Percentiles rank a stretch among this genome's conserved stretches.
Conservation (phyloP, 768 basidiomycete genomes). For the Favolaschia claudopus region DNA sequence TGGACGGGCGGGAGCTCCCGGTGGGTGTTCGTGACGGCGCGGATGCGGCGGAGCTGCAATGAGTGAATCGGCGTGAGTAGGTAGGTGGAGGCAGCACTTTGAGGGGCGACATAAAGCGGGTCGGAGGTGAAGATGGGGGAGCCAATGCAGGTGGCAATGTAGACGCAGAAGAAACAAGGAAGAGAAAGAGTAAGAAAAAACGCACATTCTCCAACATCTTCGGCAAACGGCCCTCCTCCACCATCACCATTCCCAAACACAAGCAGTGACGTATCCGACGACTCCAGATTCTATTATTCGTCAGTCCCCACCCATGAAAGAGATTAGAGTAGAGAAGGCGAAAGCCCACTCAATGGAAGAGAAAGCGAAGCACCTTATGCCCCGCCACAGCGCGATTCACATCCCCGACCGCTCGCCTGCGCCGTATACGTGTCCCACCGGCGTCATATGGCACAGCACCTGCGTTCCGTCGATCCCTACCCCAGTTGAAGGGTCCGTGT, state of each 20-base stretch:
- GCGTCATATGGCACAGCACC: conserved; percentile 97
- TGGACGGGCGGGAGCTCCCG: conserved; percentile 87
- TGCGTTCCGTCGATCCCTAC: conserved; percentile 95
- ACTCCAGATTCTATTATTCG: conserved; percentile 75
- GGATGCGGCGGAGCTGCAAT: conserved; percentile 90
- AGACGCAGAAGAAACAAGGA: not conserved
- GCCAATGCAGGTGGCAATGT: not conserved
- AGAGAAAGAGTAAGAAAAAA: not conserved
- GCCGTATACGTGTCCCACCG: conserved; percentile 94
- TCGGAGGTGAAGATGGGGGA: too few relatives aligned
- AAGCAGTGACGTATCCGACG: conserved; percentile 76
- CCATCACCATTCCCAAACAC: conserved; percentile 99
- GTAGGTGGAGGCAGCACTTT: too few relatives aligned
- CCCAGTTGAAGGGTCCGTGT: conserved; percentile 97
- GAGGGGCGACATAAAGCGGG: too few relatives aligned
- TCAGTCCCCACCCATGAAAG: not conserved
- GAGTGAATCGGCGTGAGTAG: too few relatives aligned
- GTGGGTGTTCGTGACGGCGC: conserved; percentile 79
- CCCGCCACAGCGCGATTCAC: conserved; percentile 84
- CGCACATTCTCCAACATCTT: conserved; percentile 95
- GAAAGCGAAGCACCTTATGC: conserved; percentile 71
- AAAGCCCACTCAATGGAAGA: too few relatives aligned
- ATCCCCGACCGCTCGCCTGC: conserved; percentile 87
- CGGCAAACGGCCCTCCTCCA: conserved; percentile 80
- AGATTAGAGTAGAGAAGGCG: too few relatives aligned